These are phyloP conservation scores for Lepraria neglecta DNA, from an alignment of 495 filamentous ascomycete species.

Conservation along the genomic window DNA sequence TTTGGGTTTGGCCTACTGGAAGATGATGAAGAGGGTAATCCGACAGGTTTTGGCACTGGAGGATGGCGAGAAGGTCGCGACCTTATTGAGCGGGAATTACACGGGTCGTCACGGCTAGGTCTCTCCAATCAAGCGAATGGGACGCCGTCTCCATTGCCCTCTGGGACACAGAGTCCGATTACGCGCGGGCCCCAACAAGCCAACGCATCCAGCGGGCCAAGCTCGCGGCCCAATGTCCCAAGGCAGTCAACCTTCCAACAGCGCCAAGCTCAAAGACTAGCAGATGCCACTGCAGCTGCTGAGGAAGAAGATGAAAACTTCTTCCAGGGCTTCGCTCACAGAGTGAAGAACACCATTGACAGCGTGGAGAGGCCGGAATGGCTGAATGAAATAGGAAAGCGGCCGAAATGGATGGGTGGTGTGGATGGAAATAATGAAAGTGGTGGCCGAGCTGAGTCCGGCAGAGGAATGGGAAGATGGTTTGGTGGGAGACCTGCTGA, in stretches of 20 bases:
- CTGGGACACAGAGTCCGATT: constrained; percentile 11
- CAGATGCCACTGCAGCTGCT: constrained; percentile 38
- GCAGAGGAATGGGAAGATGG: constrained; percentile 40
- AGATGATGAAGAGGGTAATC: constrained; percentile 59
- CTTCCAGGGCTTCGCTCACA: constrained; percentile 73
- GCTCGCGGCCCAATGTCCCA: constrained; percentile 12
- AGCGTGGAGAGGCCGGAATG: constrained; percentile 73
- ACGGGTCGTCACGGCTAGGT: constrained; percentile 51
- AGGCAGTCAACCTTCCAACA: constrained; percentile 13
- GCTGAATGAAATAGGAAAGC: constrained; percentile 59
- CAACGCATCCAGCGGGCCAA: background rate
- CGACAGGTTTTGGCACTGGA: constrained; percentile 63
- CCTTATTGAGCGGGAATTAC: constrained; percentile 82
- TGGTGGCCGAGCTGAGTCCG: constrained; percentile 36
- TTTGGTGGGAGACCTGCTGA: constrained; percentile 51
- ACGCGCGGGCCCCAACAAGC: background rate
- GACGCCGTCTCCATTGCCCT: constrained; percentile 14
- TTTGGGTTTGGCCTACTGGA: constrained; percentile 73
- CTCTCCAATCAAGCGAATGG: constrained; percentile 35
- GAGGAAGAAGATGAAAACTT: constrained; percentile 71
- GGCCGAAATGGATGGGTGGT: constrained; percentile 79
- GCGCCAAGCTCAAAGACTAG: constrained; percentile 30
- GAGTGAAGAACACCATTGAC: constrained; percentile 87
- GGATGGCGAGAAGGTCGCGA: constrained; percentile 92
- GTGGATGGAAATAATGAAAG: constrained; percentile 37